phyloP scores from a whole-genome alignment of 805 yeast species.

The Candida jianshihensis region DNA sequence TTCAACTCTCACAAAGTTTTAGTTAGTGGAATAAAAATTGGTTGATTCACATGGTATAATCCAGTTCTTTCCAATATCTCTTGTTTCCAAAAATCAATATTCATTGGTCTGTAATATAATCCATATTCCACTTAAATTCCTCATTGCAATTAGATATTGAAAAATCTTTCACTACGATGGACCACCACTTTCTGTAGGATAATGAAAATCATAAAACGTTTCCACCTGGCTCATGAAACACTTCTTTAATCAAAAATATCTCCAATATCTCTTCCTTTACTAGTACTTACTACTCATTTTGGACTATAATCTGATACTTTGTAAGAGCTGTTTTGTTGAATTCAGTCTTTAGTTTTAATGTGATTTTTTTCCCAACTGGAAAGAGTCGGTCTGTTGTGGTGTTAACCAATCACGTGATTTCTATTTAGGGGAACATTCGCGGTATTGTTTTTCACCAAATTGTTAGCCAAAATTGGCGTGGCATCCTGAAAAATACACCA shows the following conservation, averaged over 20 bases:
- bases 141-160: neutral
- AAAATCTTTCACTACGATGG: neutral
- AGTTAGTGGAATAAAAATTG: too few species aligned
- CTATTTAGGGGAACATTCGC: neutral
- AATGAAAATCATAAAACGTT: too few species aligned
- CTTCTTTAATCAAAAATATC: too few species aligned
- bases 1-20: too few species aligned
- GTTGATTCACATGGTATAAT: too few species aligned
- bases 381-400: neutral
- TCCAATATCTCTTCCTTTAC: slow-evolving; percentile 3
- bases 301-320: slow-evolving; percentile 28
- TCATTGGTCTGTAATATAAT: too few species aligned
- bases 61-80: too few species aligned
- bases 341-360: too few species aligned
- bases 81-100: too few species aligned
- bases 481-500: neutral
- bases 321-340: too few species aligned
- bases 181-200: too few species aligned
- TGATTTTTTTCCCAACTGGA: neutral
- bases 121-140: neutral
- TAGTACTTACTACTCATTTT: slow-evolving; percentile 71
- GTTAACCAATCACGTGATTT: slow-evolving; percentile 1
- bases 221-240: too few species aligned
- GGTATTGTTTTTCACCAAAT: neutral
- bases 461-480: neutral